Conservation (phyloP, 768 basidiomycete species). For the Lentinula boryana region DNA sequence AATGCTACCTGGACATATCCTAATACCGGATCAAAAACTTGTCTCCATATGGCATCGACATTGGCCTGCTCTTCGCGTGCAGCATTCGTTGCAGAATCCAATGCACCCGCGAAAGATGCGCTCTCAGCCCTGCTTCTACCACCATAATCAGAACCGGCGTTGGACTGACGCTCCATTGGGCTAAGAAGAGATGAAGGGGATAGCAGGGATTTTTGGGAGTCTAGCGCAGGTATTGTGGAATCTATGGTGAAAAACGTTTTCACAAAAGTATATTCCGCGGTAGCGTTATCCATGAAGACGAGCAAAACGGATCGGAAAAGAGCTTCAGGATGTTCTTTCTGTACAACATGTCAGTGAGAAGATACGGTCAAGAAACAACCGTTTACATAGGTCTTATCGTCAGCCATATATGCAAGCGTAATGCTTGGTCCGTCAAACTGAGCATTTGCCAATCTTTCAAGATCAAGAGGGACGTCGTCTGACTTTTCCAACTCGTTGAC, state of each 20-base stretch:
- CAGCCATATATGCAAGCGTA: slow-evolving; percentile 82
- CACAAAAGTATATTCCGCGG: slow-evolving; percentile 87
- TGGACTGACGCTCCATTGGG: slow-evolving; percentile 35
- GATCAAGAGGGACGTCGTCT: slow-evolving; percentile 29
- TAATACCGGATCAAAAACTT: slow-evolving; percentile 85
- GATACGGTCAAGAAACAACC: background rate
- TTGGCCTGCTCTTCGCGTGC: slow-evolving; percentile 57
- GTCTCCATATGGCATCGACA: slow-evolving; percentile 77
- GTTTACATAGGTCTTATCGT: slow-evolving; percentile 81
- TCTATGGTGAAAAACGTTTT: slow-evolving; percentile 70
- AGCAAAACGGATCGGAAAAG: slow-evolving; percentile 80
- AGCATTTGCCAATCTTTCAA: slow-evolving; percentile 57
- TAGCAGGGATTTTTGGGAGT: slow-evolving; percentile 25
- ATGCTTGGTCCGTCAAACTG: slow-evolving; percentile 78
- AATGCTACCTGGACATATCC: slow-evolving; percentile 71
- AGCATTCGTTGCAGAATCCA: slow-evolving; percentile 24
- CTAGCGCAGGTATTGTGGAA: slow-evolving; percentile 24
- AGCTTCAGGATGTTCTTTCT: slow-evolving; percentile 83
- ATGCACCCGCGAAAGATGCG: slow-evolving; percentile 27
- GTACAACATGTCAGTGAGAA: slow-evolving; percentile 12
- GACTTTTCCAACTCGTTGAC: slow-evolving; percentile 38
- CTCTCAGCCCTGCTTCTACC: slow-evolving; percentile 26
- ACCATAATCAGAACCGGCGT: slow-evolving; percentile 47
- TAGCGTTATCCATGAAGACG: slow-evolving; percentile 93
- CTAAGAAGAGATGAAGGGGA: slow-evolving; percentile 36